Evolutionary conservation across 495 filamentous ascomycete genomes (phyloP).

Genomic region (Trypethelium eluteriae): DNA sequence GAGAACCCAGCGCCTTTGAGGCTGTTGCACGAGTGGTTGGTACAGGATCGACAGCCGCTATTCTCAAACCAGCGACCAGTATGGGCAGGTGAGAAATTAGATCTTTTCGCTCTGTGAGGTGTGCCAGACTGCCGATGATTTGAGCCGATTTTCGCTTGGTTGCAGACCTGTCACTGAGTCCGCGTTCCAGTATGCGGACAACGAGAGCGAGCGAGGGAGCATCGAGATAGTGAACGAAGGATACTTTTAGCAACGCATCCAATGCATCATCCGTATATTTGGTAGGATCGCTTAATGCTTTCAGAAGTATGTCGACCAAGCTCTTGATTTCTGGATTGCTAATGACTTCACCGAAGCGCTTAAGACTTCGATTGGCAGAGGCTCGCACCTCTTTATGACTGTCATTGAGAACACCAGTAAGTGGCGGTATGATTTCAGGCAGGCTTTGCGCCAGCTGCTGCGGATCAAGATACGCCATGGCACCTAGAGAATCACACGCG

Average conservation of each 20-base stretch:
- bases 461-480: slow-evolving; percentile 96
- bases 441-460: slow-evolving; percentile 86
- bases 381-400: slow-evolving; percentile 92
- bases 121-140: slow-evolving; percentile 93
- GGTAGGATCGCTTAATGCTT: slow-evolving; percentile 93
- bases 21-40: slow-evolving; percentile 95
- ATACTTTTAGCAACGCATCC: slow-evolving; percentile 88
- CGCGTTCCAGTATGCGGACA: slow-evolving; percentile 89
- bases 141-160: slow-evolving; percentile 94
- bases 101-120: slow-evolving; percentile 93
- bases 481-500: slow-evolving; percentile 88
- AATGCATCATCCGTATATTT: slow-evolving; percentile 95
- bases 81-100: slow-evolving; percentile 85
- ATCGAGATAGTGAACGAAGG: slow-evolving; percentile 93
- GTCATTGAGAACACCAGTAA: slow-evolving; percentile 89
- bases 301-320: slow-evolving; percentile 80
- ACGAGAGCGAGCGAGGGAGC: slow-evolving; percentile 90
- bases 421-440: slow-evolving; percentile 90
- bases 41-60: slow-evolving; percentile 88
- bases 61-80: slow-evolving; percentile 78
- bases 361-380: slow-evolving; percentile 88
- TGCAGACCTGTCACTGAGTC: slow-evolving; percentile 77
- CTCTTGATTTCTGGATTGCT: slow-evolving; percentile 94
- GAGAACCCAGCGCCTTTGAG: slow-evolving; percentile 87
- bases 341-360: slow-evolving; percentile 97